Evolutionary conservation across 2,329 filamentous ascomycete genomes (phyloP).

Genomic region (Eutypa lata): DNA sequence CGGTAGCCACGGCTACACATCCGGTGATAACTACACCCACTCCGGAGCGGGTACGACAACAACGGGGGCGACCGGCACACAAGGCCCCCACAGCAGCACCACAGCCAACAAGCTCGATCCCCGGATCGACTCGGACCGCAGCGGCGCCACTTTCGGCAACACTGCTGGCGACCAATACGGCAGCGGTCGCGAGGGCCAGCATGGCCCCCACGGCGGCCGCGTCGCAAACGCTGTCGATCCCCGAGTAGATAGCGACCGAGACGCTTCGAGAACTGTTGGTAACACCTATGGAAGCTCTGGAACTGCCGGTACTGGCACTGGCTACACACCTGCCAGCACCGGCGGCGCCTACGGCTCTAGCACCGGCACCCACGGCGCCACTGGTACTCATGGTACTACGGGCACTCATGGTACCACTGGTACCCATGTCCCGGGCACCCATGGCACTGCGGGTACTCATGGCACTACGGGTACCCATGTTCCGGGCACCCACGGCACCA

Average conservation of each 20-base stretch:
- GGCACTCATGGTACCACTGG: conserved; percentile 16
- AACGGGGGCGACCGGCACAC: neutral
- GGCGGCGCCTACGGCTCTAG: conserved; percentile 7
- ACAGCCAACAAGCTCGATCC: conserved; percentile 51
- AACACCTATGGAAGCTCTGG: conserved; percentile 29
- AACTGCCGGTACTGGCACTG: too few relatives aligned
- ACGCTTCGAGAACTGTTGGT: conserved; percentile 32
- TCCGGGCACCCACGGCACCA: conserved; percentile 15
- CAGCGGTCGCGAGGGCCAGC: conserved; percentile 28
- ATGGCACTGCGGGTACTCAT: conserved; percentile 28
- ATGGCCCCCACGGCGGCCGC: conserved; percentile 42
- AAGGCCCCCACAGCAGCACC: conserved; percentile 46
- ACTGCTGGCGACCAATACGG: conserved; percentile 24
- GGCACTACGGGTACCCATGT: conserved; percentile 17
- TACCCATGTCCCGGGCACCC: conserved; percentile 29
- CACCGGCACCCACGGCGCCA: conserved; percentile 13
- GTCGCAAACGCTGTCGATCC: conserved; percentile 48
- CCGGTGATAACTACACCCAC: conserved; percentile 18
- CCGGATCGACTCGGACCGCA: conserved; percentile 50
- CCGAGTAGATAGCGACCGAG: conserved; percentile 48
- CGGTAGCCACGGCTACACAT: conserved; percentile 17
- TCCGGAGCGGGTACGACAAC: conserved; percentile 27
- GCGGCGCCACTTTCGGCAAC: conserved; percentile 22
- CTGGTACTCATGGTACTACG: conserved; percentile 16
- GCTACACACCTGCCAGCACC: conserved; percentile 17